Conservation (phyloP, 179 eudicot species). For the Beta corolliflora region DNA sequence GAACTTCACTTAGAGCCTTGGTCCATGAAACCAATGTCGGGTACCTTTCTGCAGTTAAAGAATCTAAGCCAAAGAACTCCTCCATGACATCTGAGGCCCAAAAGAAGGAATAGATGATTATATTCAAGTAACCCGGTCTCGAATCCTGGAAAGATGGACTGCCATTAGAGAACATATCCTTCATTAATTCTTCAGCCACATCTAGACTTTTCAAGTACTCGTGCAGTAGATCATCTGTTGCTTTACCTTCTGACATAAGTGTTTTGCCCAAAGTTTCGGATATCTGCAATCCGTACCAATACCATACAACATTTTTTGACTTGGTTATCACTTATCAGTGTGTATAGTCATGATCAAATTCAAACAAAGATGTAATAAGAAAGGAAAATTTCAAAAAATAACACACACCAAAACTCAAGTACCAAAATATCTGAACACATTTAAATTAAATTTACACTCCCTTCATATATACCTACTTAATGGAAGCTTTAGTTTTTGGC, state of each 20-base stretch:
- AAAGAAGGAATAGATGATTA: slow-evolving; percentile 26
- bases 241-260: slow-evolving; percentile 24
- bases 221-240: not conserved
- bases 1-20: slow-evolving; percentile 21
- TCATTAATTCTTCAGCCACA: slow-evolving; percentile 1
- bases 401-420: no score
- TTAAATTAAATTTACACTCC: no score
- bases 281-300: slow-evolving; percentile 1
- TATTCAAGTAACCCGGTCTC: slow-evolving; percentile 37
- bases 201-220: slow-evolving; percentile 29
- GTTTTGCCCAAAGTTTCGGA: not conserved
- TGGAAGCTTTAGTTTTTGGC: no score
- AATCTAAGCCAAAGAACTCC: slow-evolving; percentile 16
- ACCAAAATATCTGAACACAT: no score
- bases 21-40: slow-evolving; percentile 29
- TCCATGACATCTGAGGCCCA: slow-evolving; percentile 19
- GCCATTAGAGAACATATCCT: slow-evolving; percentile 11
- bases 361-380: no score
- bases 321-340: not conserved
- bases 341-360: not conserved
- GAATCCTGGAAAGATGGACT: slow-evolving; percentile 19
- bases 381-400: no score
- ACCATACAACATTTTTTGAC: not conserved
- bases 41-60: slow-evolving; percentile 27
- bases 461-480: no score